phyloP scores from a whole-genome alignment of 2,329 filamentous ascomycete genomes.

The Pseudodiploospora longispora region DNA sequence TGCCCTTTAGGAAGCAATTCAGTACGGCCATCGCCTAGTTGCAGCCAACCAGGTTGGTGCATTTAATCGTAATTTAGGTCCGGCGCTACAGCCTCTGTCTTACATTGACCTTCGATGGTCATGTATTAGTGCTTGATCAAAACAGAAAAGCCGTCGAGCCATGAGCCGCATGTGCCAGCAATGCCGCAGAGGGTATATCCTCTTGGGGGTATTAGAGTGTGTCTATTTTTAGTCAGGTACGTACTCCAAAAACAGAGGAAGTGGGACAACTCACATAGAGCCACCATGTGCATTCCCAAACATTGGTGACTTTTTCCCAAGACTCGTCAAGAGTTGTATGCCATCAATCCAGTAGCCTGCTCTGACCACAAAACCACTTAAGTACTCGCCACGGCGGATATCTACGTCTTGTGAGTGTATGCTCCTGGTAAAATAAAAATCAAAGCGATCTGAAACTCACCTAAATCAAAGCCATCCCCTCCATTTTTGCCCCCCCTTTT shows the following conservation, averaged over 20 bases:
- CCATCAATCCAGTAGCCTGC: conserved; percentile 80
- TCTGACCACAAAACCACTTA: conserved; percentile 79
- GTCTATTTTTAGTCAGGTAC: conserved; percentile 41
- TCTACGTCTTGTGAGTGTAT: conserved; percentile 43
- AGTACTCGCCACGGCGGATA: conserved; percentile 72
- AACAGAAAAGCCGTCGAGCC: conserved; percentile 80
- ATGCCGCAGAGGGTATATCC: conserved; percentile 86
- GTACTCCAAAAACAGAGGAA: background rate
- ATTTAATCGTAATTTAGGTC: no score
- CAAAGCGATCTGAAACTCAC: conserved; percentile 37
- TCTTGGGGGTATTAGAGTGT: conserved; percentile 79
- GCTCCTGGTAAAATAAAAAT: no score
- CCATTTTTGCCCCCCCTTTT: conserved; percentile 63
- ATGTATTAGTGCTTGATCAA: conserved; percentile 43
- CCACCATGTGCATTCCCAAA: conserved; percentile 78
- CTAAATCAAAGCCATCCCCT: conserved; percentile 68
- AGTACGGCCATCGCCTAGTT: no score
- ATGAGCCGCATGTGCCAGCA: conserved; percentile 69
- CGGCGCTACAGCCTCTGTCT: no score
- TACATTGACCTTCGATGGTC: no score
- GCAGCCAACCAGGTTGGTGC: no score
- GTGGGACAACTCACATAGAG: conserved; percentile 58
- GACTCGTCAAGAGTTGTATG: conserved; percentile 80
- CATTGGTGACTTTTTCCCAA: conserved; percentile 75
- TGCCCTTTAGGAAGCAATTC: no score